These are phyloP conservation scores for Fusarium burgessii DNA, from an alignment of 2,329 filamentous ascomycete species.

Conservation along the genomic window DNA sequence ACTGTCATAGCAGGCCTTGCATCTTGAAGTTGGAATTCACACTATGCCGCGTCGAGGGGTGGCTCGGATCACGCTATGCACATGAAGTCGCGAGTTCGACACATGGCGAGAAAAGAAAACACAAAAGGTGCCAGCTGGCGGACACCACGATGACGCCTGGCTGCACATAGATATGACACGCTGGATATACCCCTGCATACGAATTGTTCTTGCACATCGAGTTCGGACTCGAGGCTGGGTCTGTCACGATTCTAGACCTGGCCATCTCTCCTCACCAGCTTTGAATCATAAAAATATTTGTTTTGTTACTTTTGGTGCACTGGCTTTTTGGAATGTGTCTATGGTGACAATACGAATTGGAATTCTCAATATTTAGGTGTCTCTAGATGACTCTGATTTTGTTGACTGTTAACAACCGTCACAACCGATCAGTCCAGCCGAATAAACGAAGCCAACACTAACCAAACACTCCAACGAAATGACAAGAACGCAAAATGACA, in stretches of 20 bases:
- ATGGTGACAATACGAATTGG: slow-evolving; percentile 9
- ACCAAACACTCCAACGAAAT: neutral
- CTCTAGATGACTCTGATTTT: slow-evolving; percentile 2
- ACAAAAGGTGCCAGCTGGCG: slow-evolving; percentile 41
- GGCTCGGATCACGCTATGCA: slow-evolving; percentile 33
- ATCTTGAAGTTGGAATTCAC: slow-evolving; percentile 44
- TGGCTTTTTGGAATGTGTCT: slow-evolving; percentile 16
- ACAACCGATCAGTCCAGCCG: slow-evolving; percentile 10
- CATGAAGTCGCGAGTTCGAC: slow-evolving; percentile 38
- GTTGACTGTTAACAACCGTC: neutral
- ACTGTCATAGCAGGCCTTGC: slow-evolving; percentile 47
- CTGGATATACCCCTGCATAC: slow-evolving; percentile 50
- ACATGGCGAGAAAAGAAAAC: slow-evolving; percentile 28
- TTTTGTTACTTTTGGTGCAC: slow-evolving; percentile 32
- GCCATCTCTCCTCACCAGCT: slow-evolving; percentile 42
- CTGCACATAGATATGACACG: slow-evolving; percentile 49
- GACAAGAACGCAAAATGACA: slow-evolving; percentile 14
- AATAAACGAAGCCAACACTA: slow-evolving; percentile 6
- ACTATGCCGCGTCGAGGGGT: slow-evolving; percentile 38
- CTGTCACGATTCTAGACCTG: slow-evolving; percentile 47
- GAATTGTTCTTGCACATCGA: slow-evolving; percentile 46
- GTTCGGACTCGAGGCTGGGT: slow-evolving; percentile 44
- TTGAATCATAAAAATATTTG: slow-evolving; percentile 45
- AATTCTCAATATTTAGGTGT: slow-evolving; percentile 9
- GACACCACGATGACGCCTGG: slow-evolving; percentile 42